These are phyloP conservation scores for Tetragonia tetragonoides DNA, from an alignment of 148 eudicot species.

Conservation along the genomic window DNA sequence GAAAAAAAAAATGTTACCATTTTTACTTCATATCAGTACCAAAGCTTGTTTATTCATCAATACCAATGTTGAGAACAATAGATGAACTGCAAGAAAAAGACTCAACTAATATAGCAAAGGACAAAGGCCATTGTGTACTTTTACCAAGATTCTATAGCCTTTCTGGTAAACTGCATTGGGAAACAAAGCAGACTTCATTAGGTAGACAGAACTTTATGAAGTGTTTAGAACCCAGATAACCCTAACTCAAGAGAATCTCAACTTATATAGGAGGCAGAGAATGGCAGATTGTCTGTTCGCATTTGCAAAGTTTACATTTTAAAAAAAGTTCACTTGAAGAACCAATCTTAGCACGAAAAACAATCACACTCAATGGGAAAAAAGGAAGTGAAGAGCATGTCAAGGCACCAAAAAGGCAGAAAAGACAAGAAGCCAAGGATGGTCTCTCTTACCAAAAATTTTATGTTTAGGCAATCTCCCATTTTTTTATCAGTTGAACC, in stretches of 20 bases:
- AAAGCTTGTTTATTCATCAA: not conserved
- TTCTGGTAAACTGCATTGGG: too few relatives aligned
- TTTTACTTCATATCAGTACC: not conserved
- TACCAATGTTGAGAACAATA: not conserved
- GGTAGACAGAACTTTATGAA: not conserved
- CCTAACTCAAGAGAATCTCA: not conserved
- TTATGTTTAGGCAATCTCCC: constrained; percentile 39
- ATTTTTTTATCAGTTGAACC: constrained; percentile 70
- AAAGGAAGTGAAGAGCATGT: not conserved
- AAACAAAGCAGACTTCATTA: too few relatives aligned
- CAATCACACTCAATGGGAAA: too few relatives aligned
- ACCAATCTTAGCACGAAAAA: too few relatives aligned
- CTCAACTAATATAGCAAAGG: not conserved
- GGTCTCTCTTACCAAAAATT: constrained; percentile 49
- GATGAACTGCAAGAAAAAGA: not conserved
- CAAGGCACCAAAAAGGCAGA: not conserved
- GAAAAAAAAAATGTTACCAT: too few relatives aligned
- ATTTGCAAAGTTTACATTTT: not conserved
- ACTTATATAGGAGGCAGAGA: not conserved
- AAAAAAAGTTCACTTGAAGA: too few relatives aligned
- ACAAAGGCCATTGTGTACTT: not conserved
- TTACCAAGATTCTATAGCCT: not conserved
- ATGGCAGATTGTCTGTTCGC: not conserved
- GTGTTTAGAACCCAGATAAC: not conserved
- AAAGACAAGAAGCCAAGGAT: not conserved